Percentiles rank a stretch among this genome's conserved stretches.
phyloP scores from a whole-genome alignment of 2,329 filamentous ascomycete species.

The Ceratocystis destructans region DNA sequence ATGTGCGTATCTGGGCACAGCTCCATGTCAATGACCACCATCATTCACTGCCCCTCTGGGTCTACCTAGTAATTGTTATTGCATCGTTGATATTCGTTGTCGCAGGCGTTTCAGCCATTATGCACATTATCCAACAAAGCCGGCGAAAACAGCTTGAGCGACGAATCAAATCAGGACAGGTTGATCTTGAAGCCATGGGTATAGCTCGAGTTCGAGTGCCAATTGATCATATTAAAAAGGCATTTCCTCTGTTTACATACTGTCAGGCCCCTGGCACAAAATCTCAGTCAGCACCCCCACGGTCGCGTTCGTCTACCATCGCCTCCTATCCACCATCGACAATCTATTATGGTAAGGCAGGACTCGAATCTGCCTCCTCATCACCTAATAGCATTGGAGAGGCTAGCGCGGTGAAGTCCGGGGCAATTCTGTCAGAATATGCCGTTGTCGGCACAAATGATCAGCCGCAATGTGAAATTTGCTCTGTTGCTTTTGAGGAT shows the following conservation, averaged over 20 bases:
- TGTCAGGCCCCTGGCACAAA: slow-evolving; percentile 38
- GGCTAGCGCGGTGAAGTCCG: neutral
- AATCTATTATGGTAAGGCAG: slow-evolving; percentile 3
- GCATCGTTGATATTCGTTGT: slow-evolving; percentile 58
- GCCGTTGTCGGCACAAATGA: slow-evolving; percentile 38
- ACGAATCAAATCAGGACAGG: slow-evolving; percentile 62
- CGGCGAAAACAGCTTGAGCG: slow-evolving; percentile 54
- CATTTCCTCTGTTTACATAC: slow-evolving; percentile 68
- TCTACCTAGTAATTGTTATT: slow-evolving; percentile 58
- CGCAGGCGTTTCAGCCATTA: slow-evolving; percentile 49
- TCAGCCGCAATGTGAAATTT: slow-evolving; percentile 82
- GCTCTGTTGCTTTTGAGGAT: slow-evolving; percentile 64
- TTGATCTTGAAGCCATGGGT: slow-evolving; percentile 74
- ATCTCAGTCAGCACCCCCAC: slow-evolving; percentile 21
- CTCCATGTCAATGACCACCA: slow-evolving; percentile 35
- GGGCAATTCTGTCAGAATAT: neutral
- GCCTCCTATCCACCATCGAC: neutral
- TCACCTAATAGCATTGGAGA: slow-evolving; percentile 24
- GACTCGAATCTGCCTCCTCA: slow-evolving; percentile 12
- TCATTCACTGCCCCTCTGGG: slow-evolving; percentile 62
- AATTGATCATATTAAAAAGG: slow-evolving; percentile 48
- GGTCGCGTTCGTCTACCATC: neutral
- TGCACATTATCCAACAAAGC: slow-evolving; percentile 64
- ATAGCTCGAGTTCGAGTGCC: slow-evolving; percentile 74
- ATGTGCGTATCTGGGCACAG: slow-evolving; percentile 46